Base-by-base conservation (phyloP, 2,329 filamentous ascomycete species). In the Dactylellina parvicollis region DNA sequence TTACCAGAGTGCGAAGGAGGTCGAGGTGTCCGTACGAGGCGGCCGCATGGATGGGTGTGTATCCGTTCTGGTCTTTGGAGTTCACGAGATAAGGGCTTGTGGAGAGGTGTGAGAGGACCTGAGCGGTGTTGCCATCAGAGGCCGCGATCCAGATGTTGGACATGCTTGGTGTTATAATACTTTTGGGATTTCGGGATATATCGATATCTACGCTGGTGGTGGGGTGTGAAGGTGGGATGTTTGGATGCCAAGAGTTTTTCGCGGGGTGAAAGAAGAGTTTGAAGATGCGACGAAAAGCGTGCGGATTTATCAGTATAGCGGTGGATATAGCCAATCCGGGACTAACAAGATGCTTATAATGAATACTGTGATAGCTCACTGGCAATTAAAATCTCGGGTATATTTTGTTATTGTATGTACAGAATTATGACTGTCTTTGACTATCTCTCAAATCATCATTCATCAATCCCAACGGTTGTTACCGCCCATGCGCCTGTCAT, bases 11-110 rank as follows among this genome's bases (percentile, higher is more conserved):
- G 71, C 90, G 89, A 14, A 97, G 85, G 14, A 99, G 88, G 62
- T 90, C 87, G 34, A 92, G 82, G 79, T 98, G 93, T 79, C 90
- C 90, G 85, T 98, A 99, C 77, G 93, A 97, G 16, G 92, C 89
- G 14, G 94, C 92, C 57, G 95, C 95, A 81, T 99, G 95, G 52
- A 98, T 84, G 24, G 98, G 87, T 49, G 92, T 96, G 83, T 99
- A 99, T 78, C 95, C 95, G 79, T 97, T 90, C 71, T 90, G 88
- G 81, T 99, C 95, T 82, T 96, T 92, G 57, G 86, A 83, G 1
- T 88, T 86, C 60, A 95, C 94, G 59, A 96, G 84, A n/a, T 86
- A 82, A 32, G 92, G 91, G 76, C 92, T 86, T 74, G 88, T 83
- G 75, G 87, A 86, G 57, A 99, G 88, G 76, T 93, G 87, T 67